Evolutionary conservation across 441 rosid species (phyloP).

Genomic region (Syzygium malaccense): DNA sequence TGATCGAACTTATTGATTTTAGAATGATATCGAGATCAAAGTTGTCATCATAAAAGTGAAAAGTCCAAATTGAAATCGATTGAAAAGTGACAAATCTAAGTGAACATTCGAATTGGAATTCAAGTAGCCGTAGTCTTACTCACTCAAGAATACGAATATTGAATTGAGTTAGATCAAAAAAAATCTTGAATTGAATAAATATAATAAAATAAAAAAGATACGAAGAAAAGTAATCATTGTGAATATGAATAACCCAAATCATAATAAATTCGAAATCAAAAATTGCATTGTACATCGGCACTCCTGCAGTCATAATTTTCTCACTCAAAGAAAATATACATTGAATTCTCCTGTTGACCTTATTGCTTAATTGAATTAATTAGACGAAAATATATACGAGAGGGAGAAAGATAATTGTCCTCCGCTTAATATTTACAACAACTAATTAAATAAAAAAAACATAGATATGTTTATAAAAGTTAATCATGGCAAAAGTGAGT

Average conservation of each 20-base stretch:
- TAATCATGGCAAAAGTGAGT: background rate
- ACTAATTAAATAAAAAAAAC: background rate
- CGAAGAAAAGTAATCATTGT: background rate
- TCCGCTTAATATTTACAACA: background rate
- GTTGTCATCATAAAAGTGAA: background rate
- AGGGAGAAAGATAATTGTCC: background rate
- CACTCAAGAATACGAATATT: background rate
- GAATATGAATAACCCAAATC: background rate
- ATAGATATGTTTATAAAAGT: background rate
- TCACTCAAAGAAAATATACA: rapidly evolving
- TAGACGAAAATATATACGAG: rapidly evolving
- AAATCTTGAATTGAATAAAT: background rate
- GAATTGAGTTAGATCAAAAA: no score
- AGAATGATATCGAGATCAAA: background rate
- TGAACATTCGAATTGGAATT: background rate
- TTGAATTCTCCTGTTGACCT: background rate
- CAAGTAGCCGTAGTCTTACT: background rate
- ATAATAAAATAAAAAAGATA: background rate
- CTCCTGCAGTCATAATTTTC: background rate
- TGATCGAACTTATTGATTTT: background rate
- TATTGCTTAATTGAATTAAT: background rate
- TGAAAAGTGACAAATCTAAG: background rate
- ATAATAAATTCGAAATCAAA: background rate
- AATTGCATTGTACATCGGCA: background rate
- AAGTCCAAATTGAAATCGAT: background rate